A percentile compares a stretch with the other conserved stretches of the same genome.
Conservation (phyloP, 306 rosid genomes). For the Prunus fruticosa region DNA sequence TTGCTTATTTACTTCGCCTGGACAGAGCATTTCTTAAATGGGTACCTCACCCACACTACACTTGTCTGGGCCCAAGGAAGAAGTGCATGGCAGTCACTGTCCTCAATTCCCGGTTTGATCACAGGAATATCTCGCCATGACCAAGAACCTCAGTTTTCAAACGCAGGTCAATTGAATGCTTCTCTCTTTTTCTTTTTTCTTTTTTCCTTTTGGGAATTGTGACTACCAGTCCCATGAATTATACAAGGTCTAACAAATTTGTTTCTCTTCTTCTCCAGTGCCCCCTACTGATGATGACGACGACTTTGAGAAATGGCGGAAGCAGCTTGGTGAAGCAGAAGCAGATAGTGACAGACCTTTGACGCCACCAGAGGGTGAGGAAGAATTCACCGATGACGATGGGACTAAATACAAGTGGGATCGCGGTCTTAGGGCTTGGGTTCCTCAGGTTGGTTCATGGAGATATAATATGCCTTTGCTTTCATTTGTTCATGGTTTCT, state of each 20-base stretch:
- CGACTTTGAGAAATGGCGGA: slow-evolving; percentile 76
- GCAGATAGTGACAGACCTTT: slow-evolving; percentile 70
- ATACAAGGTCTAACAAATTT: slow-evolving; percentile 21
- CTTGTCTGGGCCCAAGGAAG: slow-evolving; percentile 90
- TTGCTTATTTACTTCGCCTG: slow-evolving; percentile 48
- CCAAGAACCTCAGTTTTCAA: slow-evolving; percentile 32
- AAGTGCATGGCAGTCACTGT: slow-evolving; percentile 76
- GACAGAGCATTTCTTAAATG: slow-evolving; percentile 83
- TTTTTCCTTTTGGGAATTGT: not conserved
- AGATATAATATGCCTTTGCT: not conserved
- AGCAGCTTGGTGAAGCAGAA: slow-evolving; percentile 16
- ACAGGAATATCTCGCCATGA: slow-evolving; percentile 35
- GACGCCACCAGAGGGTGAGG: slow-evolving; percentile 92
- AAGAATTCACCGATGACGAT: slow-evolving; percentile 93
- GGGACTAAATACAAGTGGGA: slow-evolving; percentile 93
- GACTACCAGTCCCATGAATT: not conserved
- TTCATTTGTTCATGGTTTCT: not conserved
- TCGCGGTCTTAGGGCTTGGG: slow-evolving; percentile 72
- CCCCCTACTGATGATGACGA: slow-evolving; percentile 41
- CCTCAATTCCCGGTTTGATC: slow-evolving; percentile 60
- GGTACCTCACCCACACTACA: slow-evolving; percentile 61
- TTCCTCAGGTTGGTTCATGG: slow-evolving; percentile 72
- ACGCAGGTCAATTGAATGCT: slow-evolving; percentile 33
- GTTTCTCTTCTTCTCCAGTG: slow-evolving; percentile 36
- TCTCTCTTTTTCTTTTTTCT: not conserved